Conservation (phyloP, 2,329 filamentous ascomycete genomes). For the Penicillium palitans region DNA sequence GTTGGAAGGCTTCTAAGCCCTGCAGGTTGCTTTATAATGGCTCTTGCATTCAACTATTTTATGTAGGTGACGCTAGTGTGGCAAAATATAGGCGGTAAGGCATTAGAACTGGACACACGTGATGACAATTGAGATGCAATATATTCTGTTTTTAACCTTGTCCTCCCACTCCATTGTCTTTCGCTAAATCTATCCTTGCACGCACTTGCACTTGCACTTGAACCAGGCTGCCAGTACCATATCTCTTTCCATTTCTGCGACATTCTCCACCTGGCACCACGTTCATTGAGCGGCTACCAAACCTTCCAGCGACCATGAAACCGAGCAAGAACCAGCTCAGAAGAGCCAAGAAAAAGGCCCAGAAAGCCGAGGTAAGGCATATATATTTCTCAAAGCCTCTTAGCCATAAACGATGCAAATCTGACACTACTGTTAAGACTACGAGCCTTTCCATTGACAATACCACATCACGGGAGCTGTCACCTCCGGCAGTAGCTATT, state of each 20-base stretch:
- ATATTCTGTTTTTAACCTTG: neutral
- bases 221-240: neutral
- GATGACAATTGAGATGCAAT: neutral
- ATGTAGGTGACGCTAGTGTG: too few species aligned
- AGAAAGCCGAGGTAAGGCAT: slow-evolving; percentile 64
- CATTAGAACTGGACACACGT: neutral
- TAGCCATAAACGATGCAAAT: neutral
- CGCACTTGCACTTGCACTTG: neutral
- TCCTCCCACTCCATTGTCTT: neutral
- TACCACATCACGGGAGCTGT: slow-evolving; percentile 2
- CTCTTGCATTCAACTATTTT: neutral
- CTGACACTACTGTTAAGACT: slow-evolving; percentile 21
- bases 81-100: neutral
- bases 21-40: neutral
- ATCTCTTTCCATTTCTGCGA: neutral
- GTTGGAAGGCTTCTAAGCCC: neutral
- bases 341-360: slow-evolving; percentile 90
- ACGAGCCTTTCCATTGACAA: slow-evolving; percentile 6
- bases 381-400: neutral
- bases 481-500: slow-evolving; percentile 12
- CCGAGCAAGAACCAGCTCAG: slow-evolving; percentile 93
- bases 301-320: slow-evolving; percentile 52
- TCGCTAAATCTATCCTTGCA: neutral
- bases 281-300: neutral
- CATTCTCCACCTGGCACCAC: neutral